Evolutionary conservation across 1,284 basidiomycete species (phyloP), one percentile per base, ranked within the genome.

Genomic region (Ceratorhiza oryzae-sativae): DNA sequence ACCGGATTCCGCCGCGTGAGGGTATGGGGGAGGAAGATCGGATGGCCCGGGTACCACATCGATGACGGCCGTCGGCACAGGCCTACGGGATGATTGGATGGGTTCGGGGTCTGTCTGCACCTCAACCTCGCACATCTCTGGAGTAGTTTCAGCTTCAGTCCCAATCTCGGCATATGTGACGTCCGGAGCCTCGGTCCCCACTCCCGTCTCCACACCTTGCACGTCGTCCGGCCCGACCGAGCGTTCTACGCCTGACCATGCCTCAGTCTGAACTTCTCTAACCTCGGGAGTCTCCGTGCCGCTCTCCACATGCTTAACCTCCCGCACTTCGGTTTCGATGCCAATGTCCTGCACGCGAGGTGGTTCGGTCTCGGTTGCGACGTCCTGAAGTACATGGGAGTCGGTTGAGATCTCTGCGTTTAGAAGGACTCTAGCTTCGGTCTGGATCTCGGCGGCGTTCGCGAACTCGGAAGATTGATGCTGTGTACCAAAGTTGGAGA

Each of bases 11-110:
- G 84, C 81, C 63, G 84, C 79, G 15, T 88, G 86, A 74, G 86
- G 83, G 76, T 92, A 92, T 0, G 91, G 87, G 0, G 90, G 90
- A 0, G 91, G 91, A 27, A 87, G 83, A 75, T 91, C 89, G 49
- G 76, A 77, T 10, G 78, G 77, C 78, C 80, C 73, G 32, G 79
- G 74, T 9, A 75, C 76, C 0, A 3, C 3, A 18, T 45, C 42
- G 42, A 68, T 60, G 18, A 78, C 80, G 42, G 74, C 71, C 1
- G 75, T 77, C 25, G 73, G 78, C 13, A 36, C 27, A 27, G n/a
- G 61, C 68, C 84, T 82, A 67, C 73, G 75, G 73, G 79, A 77
- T 18, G 77, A 76, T 3, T 78, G 77, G 62, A 75, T 80, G 61
- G 70, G 77, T 73, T 73, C 82, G 75, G 74, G 80, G 78, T 83